A percentile compares a stretch with the other conserved stretches of the same genome.
Conservation (phyloP, 768 basidiomycete species). For the Chalciporus piperatus region DNA sequence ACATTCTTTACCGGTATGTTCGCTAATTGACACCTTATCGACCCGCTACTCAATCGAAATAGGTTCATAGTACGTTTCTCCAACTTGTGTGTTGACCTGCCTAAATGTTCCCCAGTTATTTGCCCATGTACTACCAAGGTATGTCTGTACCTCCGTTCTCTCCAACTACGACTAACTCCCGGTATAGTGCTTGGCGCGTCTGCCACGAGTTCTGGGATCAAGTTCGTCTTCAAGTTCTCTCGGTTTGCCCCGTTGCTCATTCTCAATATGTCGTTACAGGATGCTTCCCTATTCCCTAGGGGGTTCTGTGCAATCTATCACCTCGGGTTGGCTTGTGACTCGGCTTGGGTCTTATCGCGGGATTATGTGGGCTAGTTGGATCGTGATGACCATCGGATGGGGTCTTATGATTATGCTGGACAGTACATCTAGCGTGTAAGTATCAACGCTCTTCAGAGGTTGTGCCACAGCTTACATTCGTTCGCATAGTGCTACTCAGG, state of each 20-base stretch:
- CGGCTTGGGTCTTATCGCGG: slow-evolving; percentile 30
- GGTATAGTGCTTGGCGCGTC: slow-evolving; percentile 34
- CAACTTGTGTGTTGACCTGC: not conserved
- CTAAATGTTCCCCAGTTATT: slow-evolving; percentile 26
- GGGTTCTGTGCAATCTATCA: slow-evolving; percentile 14
- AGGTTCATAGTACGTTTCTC: slow-evolving; percentile 27
- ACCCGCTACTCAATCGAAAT: not conserved
- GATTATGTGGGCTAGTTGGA: slow-evolving; percentile 31
- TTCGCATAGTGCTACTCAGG: slow-evolving; percentile 27
- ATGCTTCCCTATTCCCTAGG: slow-evolving; percentile 36
- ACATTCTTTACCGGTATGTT: slow-evolving; percentile 33
- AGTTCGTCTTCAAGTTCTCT: slow-evolving; percentile 13
- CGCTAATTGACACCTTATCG: not conserved
- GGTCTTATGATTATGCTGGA: slow-evolving; percentile 38
- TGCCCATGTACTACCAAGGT: slow-evolving; percentile 42
- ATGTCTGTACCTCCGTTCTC: not conserved
- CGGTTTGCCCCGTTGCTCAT: too few species aligned
- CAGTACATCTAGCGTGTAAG: slow-evolving; percentile 29
- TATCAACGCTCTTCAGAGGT: not conserved
- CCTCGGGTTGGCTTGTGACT: slow-evolving; percentile 27
- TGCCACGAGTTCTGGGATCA: slow-evolving; percentile 32
- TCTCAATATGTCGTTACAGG: slow-evolving; percentile 16
- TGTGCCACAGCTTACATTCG: not conserved
- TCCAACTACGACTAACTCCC: not conserved
- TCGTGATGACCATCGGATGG: slow-evolving; percentile 32